phyloP scores from a whole-genome alignment of 1,284 basidiomycete genomes.

The Papiliotrema fonsecae region DNA sequence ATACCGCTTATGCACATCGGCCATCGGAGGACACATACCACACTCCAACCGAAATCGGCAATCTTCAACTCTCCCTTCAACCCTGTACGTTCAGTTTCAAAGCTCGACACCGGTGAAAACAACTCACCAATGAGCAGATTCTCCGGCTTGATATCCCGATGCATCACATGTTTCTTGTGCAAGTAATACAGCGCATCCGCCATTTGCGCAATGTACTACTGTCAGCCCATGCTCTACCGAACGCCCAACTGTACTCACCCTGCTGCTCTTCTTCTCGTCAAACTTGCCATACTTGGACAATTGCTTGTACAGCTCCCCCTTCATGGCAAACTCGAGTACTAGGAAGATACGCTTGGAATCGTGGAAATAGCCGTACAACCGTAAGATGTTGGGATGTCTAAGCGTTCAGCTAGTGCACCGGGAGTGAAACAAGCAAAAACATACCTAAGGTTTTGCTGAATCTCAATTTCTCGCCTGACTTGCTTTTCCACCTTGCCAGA shows the following conservation, averaged over 20 bases:
- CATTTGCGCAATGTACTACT: slow-evolving; percentile 93
- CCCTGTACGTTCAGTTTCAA: slow-evolving; percentile 12
- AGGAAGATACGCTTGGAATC: slow-evolving; percentile 97
- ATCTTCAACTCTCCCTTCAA: slow-evolving; percentile 98
- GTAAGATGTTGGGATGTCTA: slow-evolving; percentile 88
- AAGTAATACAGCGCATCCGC: slow-evolving; percentile 91
- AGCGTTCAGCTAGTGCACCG: background rate
- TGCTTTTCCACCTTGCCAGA: slow-evolving; percentile 89
- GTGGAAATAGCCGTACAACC: slow-evolving; percentile 95
- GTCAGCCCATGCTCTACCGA: background rate
- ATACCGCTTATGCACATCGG: background rate
- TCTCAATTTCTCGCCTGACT: slow-evolving; percentile 94
- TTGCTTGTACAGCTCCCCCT: slow-evolving; percentile 95
- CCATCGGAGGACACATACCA: slow-evolving; percentile 44
- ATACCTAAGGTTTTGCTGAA: slow-evolving; percentile 84
- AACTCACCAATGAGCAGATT: slow-evolving; percentile 78
- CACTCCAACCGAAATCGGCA: slow-evolving; percentile 98
- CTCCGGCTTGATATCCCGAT: slow-evolving; percentile 98
- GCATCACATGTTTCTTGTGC: slow-evolving; percentile 95
- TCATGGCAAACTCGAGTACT: slow-evolving; percentile 93
- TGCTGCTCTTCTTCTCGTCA: slow-evolving; percentile 75
- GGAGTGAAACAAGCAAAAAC: background rate
- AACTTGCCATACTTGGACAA: slow-evolving; percentile 79
- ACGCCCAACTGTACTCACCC: slow-evolving; percentile 42
- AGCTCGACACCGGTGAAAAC: background rate